These are phyloP conservation scores for Phytophthora macrochlamydospora DNA, from an alignment of 352 stramenopile genomes.

Conservation along the genomic window DNA sequence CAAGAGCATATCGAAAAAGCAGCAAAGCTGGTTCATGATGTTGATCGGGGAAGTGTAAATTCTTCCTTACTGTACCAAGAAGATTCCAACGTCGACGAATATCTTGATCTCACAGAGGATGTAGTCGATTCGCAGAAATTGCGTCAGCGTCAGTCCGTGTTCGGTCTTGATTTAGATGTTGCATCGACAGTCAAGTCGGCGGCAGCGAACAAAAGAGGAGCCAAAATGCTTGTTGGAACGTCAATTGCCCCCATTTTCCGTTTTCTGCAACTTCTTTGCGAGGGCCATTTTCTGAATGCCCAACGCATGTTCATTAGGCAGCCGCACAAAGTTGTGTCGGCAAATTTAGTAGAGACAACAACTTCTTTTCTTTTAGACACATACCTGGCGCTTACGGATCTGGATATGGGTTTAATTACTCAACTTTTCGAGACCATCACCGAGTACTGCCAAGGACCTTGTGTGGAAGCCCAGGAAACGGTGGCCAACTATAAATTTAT, in stretches of 20 bases:
- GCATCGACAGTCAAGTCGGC: slow-evolving; percentile 2
- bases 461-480: slow-evolving; percentile 70
- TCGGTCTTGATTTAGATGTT: slow-evolving; percentile 14
- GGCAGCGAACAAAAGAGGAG: slow-evolving; percentile 11
- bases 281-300: slow-evolving; percentile 72
- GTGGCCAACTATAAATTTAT: slow-evolving; percentile 83
- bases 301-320: slow-evolving; percentile 65
- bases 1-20: slow-evolving; percentile 54
- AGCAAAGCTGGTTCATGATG: slow-evolving; percentile 45
- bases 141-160: slow-evolving; percentile 25
- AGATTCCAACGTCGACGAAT: slow-evolving; percentile 1
- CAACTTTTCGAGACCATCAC: slow-evolving; percentile 81
- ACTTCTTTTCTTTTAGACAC: slow-evolving; percentile 72
- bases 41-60: slow-evolving; percentile 29
- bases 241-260: slow-evolving; percentile 63
- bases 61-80: background rate
- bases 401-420: slow-evolving; percentile 61
- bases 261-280: slow-evolving; percentile 75
- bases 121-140: slow-evolving; percentile 13
- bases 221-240: slow-evolving; percentile 20
- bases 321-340: slow-evolving; percentile 20
- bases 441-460: slow-evolving; percentile 82
- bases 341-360: slow-evolving; percentile 71
- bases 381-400: slow-evolving; percentile 51
- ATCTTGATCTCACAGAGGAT: slow-evolving; percentile 4